These are phyloP conservation scores for Podaxis sp. DNA, from an alignment of 768 basidiomycete species.

Conservation along the genomic window DNA sequence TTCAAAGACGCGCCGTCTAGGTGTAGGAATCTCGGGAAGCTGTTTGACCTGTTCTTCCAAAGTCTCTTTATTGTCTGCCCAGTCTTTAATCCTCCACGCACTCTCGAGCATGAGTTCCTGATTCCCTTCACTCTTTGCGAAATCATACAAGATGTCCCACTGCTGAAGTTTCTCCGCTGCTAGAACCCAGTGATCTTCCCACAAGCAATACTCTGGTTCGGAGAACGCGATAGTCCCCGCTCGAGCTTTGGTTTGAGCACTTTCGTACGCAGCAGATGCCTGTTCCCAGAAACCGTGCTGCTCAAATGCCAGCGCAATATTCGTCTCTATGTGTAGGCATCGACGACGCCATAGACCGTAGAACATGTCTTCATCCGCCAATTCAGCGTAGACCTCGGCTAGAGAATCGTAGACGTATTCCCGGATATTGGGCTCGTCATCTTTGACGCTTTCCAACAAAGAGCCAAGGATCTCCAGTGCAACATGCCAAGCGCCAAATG, in stretches of 20 bases:
- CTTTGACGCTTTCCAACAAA: constrained; percentile 74
- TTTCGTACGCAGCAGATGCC: constrained; percentile 83
- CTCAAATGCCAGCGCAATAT: constrained; percentile 82
- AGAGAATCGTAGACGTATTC: constrained; percentile 88
- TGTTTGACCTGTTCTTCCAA: constrained; percentile 79
- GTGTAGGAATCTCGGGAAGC: constrained; percentile 85
- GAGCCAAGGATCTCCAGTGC: constrained; percentile 80
- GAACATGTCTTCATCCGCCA: constrained; percentile 95
- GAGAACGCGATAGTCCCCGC: constrained; percentile 82
- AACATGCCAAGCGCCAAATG: constrained; percentile 94
- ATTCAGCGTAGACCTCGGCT: constrained; percentile 91
- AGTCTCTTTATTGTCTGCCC: constrained; percentile 74
- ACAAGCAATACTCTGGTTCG: constrained; percentile 93
- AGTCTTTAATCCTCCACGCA: constrained; percentile 92
- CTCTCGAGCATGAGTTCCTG: constrained; percentile 91
- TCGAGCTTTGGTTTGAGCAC: constrained; percentile 82
- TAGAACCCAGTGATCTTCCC: constrained; percentile 99
- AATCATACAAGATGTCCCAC: constrained; percentile 93
- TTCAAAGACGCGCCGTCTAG: constrained; percentile 96
- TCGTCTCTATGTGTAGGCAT: constrained; percentile 85
- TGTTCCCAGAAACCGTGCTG: constrained; percentile 98
- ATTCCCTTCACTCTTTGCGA: constrained; percentile 85
- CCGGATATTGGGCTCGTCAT: constrained; percentile 74
- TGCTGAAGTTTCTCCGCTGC: constrained; percentile 95
- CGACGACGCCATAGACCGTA: constrained; percentile 95